Percentiles rank a stretch among this genome's conserved stretches.
Evolutionary conservation across 306 rosid genomes (phyloP).

Genomic region (Luffa aegyptiaca): DNA sequence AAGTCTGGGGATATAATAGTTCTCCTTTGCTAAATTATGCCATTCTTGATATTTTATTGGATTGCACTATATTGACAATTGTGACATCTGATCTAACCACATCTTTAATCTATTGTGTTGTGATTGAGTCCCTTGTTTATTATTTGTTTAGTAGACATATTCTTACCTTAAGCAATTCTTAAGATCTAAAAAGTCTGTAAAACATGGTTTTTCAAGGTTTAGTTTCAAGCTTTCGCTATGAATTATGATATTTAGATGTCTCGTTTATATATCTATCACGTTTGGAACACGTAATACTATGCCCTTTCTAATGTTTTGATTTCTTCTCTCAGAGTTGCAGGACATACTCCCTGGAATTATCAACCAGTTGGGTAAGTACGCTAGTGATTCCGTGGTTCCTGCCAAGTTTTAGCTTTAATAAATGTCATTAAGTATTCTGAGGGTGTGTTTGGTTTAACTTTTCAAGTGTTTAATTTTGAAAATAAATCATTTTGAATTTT

Average conservation of each 20-base stretch:
- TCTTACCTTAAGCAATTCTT: not conserved
- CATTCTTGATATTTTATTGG: not conserved
- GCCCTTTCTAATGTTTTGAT: not conserved
- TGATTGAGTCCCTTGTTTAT: not conserved
- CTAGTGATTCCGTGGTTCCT: not conserved
- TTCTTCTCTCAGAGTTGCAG: slow-evolving; percentile 68
- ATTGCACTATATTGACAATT: not conserved
- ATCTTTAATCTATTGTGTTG: not conserved
- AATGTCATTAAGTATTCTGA: too few species aligned
- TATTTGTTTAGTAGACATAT: not conserved
- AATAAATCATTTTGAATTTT: too few species aligned
- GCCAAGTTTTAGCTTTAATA: too few species aligned
- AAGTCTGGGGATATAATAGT: not conserved
- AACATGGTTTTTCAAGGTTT: not conserved
- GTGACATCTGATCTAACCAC: not conserved
- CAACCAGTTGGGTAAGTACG: slow-evolving; percentile 69
- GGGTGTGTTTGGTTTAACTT: too few species aligned
- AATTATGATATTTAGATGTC: not conserved
- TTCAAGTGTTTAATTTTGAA: too few species aligned
- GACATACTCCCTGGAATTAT: slow-evolving; percentile 90
- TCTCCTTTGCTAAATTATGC: not conserved
- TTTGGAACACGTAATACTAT: not conserved
- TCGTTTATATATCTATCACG: not conserved
- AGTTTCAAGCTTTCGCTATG: not conserved
- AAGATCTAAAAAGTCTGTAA: not conserved